These are phyloP conservation scores for Helotiales sp. DNA, from an alignment of 2,329 filamentous ascomycete genomes.

Conservation along the genomic window DNA sequence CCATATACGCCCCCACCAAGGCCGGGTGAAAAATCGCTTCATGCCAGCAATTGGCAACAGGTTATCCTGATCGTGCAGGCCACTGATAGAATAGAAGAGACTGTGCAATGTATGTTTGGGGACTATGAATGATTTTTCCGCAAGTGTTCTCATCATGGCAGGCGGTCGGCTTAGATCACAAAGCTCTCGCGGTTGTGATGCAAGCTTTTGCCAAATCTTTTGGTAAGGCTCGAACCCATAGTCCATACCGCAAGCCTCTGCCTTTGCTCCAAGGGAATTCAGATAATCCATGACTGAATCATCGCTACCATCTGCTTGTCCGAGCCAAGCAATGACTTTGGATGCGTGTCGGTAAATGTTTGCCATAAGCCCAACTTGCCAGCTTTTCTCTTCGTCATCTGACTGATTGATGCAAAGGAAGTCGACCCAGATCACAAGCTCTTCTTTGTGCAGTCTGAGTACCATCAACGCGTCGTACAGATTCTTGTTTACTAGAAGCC, in stretches of 20 bases:
- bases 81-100: conserved; percentile 20
- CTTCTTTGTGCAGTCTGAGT: not conserved
- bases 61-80: conserved; percentile 12
- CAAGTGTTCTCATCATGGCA: not conserved
- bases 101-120: not conserved
- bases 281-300: not conserved
- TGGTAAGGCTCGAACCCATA: not conserved
- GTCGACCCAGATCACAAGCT: conserved; percentile 10
- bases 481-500: not conserved
- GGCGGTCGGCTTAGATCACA: not conserved
- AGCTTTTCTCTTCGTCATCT: conserved; percentile 15
- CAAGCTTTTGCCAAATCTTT: not conserved
- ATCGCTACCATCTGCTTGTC: conserved; percentile 8
- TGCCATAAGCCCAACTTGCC: conserved; percentile 24
- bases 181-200: not conserved
- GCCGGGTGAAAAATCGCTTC: conserved; percentile 10
- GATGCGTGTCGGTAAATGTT: conserved; percentile 17
- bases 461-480: not conserved
- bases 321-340: conserved; percentile 16
- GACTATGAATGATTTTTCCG: not conserved
- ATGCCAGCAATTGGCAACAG: conserved; percentile 18
- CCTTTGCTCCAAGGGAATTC: not conserved
- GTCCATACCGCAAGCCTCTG: not conserved
- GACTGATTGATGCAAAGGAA: conserved; percentile 22
- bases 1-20: conserved; percentile 18